phyloP scores from a whole-genome alignment of 139 green algal genomes.

The Chlamydomonas applanata region DNA sequence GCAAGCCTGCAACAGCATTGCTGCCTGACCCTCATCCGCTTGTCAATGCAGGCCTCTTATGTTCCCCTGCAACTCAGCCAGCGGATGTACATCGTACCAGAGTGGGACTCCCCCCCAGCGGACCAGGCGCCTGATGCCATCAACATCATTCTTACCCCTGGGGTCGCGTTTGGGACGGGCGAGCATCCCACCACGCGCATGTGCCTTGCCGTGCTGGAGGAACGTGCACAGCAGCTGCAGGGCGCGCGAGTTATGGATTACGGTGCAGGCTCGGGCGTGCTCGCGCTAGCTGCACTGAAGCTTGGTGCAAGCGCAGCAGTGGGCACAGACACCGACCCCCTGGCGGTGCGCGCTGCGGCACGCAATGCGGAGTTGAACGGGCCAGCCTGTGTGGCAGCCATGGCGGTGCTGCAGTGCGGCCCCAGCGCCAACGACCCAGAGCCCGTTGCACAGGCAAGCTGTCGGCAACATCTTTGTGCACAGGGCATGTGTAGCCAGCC shows the following conservation, averaged over 20 bases:
- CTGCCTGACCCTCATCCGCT: neutral
- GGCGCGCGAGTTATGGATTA: conserved; percentile 70
- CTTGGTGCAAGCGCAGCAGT: conserved; percentile 62
- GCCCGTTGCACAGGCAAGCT: conserved; percentile 25
- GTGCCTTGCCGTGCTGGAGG: conserved; percentile 65
- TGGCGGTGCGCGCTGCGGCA: conserved; percentile 57
- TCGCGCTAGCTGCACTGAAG: conserved; percentile 71
- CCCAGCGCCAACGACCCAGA: conserved; percentile 28
- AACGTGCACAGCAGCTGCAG: conserved; percentile 15
- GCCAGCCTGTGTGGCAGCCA: conserved; percentile 18
- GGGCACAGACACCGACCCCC: conserved; percentile 71
- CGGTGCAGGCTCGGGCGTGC: conserved; percentile 76
- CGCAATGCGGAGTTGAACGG: conserved; percentile 77
- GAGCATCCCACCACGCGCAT: conserved; percentile 81
- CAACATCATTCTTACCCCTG: conserved; percentile 75
- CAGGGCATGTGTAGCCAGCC: too few relatives aligned
- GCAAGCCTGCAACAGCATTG: too few relatives aligned
- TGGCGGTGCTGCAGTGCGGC: conserved; percentile 25
- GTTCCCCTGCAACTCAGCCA: conserved; percentile 27
- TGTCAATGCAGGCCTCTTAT: conserved; percentile 34
- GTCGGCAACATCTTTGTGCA: too few relatives aligned
- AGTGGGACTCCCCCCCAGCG: conserved; percentile 48
- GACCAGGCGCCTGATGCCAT: conserved; percentile 35
- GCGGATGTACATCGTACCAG: conserved; percentile 69
- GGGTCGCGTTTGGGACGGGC: conserved; percentile 88